Evolutionary conservation across 1,284 basidiomycete genomes (phyloP).

Genomic region (Nidula niveotomentosa): DNA sequence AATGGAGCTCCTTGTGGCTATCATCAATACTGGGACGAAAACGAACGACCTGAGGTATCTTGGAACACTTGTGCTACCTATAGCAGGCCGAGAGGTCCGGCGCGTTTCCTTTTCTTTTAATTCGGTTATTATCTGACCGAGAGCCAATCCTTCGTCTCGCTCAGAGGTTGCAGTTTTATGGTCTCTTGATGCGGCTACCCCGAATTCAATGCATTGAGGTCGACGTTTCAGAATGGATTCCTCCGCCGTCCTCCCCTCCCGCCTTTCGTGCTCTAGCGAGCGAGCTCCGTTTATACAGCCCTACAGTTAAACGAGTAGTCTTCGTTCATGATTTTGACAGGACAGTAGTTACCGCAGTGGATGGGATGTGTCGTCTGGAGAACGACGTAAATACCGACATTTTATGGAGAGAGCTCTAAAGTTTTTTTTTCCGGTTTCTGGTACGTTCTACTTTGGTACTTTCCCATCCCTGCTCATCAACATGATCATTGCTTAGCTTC

Average conservation of each 20-base stretch:
- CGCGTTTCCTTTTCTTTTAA: constrained; percentile 8
- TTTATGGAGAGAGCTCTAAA: constrained; percentile 52
- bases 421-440: background rate
- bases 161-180: constrained; percentile 62
- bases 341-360: constrained; percentile 41
- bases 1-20: constrained; percentile 43
- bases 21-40: constrained; percentile 33
- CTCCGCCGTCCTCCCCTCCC: constrained; percentile 45
- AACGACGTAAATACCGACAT: constrained; percentile 40
- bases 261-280: constrained; percentile 56
- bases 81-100: constrained; percentile 44
- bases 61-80: constrained; percentile 59
- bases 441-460: no score
- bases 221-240: constrained; percentile 64
- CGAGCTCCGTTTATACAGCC: constrained; percentile 60
- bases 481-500: no score
- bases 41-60: constrained; percentile 49
- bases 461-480: no score
- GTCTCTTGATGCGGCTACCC: constrained; percentile 49
- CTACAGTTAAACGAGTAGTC: constrained; percentile 45
- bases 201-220: constrained; percentile 55
- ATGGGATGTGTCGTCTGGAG: constrained; percentile 41
- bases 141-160: constrained; percentile 2
- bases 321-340: constrained; percentile 65
- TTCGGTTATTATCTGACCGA: background rate